Evolutionary conservation across 495 filamentous ascomycete species (phyloP).

Genomic region (Rostrohypoxylon terebratum): DNA sequence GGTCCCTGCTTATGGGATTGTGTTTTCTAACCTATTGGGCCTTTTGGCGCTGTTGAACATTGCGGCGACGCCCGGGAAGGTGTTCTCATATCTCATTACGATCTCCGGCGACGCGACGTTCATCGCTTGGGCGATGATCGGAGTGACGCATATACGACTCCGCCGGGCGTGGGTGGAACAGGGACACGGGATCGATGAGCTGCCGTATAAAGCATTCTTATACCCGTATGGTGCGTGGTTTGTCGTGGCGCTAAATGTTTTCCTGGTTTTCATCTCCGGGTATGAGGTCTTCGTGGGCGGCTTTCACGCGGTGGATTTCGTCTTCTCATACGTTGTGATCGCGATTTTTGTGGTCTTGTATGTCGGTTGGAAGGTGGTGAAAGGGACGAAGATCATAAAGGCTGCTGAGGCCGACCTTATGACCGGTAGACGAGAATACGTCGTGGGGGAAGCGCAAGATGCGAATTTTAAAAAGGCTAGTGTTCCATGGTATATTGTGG

Average conservation of each 20-base stretch:
- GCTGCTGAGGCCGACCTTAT: constrained; percentile 67
- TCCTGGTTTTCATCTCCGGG: constrained; percentile 61
- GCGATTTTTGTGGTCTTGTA: constrained; percentile 68
- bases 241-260: constrained; percentile 64
- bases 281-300: constrained; percentile 60
- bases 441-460: neutral
- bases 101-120: constrained; percentile 67
- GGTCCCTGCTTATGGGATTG: constrained; percentile 65
- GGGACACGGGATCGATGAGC: constrained; percentile 64
- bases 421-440: constrained; percentile 61
- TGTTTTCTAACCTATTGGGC: constrained; percentile 65
- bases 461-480: neutral
- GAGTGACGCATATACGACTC: constrained; percentile 63
- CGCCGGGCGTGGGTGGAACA: constrained; percentile 71
- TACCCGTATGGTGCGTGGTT: constrained; percentile 74
- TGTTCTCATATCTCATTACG: constrained; percentile 68
- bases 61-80: constrained; percentile 63
- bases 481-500: constrained; percentile 39
- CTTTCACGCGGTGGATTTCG: constrained; percentile 61
- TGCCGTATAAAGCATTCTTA: constrained; percentile 68
- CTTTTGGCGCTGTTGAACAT: constrained; percentile 68
- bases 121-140: constrained; percentile 72
- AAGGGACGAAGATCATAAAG: constrained; percentile 58
- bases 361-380: constrained; percentile 64
- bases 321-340: constrained; percentile 65